These are phyloP conservation scores for Fusarium hainanense DNA, from an alignment of 2,329 filamentous ascomycete genomes.

Conservation along the genomic window DNA sequence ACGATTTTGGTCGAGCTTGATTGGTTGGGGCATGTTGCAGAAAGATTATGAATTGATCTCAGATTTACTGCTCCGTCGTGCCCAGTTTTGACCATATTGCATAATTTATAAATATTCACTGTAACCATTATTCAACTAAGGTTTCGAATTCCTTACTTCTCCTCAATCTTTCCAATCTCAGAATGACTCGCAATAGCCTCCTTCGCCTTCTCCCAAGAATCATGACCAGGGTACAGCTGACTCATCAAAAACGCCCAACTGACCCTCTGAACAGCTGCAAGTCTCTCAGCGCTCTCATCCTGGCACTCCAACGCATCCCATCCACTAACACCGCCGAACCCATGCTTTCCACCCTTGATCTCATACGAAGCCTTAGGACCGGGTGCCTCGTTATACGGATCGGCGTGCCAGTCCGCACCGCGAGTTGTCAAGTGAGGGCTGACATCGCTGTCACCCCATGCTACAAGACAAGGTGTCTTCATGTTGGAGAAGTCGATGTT, in stretches of 20 bases:
- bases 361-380: slow-evolving; percentile 36
- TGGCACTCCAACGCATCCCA: slow-evolving; percentile 44
- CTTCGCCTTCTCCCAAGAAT: slow-evolving; percentile 35
- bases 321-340: slow-evolving; percentile 43
- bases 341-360: slow-evolving; percentile 41
- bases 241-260: slow-evolving; percentile 43
- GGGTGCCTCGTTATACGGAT: slow-evolving; percentile 35
- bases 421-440: slow-evolving; percentile 37
- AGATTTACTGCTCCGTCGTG: no score
- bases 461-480: slow-evolving; percentile 32
- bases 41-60: no score
- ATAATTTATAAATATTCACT: no score
- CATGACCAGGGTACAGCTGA: slow-evolving; percentile 35
- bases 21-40: no score
- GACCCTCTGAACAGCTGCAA: slow-evolving; percentile 39
- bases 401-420: slow-evolving; percentile 42
- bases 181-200: slow-evolving; percentile 23
- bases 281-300: slow-evolving; percentile 42
- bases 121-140: no score
- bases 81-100: no score
- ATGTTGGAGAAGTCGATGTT: slow-evolving; percentile 37
- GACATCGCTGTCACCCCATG: slow-evolving; percentile 43
- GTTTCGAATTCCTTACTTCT: no score
- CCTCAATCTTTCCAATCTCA: slow-evolving; percentile 36
- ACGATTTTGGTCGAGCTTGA: no score